Evolutionary conservation across 164 flowering plant species (phyloP).

Genomic region (grape (Vitis vinifera)): DNA sequence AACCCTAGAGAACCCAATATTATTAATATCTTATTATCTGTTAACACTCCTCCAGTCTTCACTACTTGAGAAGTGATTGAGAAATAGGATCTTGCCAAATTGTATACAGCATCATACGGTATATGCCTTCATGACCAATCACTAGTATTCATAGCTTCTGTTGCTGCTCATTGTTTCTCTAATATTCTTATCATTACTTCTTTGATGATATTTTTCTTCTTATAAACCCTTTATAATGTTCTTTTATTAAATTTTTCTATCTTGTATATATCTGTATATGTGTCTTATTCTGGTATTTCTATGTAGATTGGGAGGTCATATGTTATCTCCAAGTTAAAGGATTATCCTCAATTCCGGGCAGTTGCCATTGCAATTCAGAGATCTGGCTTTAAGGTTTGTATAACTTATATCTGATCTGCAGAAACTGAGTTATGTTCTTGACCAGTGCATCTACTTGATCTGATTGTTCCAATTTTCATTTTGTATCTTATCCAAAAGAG

Average conservation of each 20-base stretch:
- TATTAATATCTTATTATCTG: not conserved
- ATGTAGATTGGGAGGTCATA: slow-evolving; percentile 78
- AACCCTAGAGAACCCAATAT: not conserved
- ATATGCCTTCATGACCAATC: not conserved
- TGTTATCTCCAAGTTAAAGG: slow-evolving; percentile 81
- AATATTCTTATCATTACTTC: not conserved
- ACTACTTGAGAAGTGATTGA: not conserved
- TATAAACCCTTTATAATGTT: not conserved
- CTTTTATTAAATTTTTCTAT: not conserved
- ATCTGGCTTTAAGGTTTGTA: slow-evolving; percentile 90
- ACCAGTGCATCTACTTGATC: not conserved
- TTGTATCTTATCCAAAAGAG: no score
- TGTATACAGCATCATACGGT: not conserved
- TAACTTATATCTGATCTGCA: not conserved
- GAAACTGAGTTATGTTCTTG: not conserved
- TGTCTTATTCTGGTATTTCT: slow-evolving; percentile 7
- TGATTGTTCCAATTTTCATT: not conserved
- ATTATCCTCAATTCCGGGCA: slow-evolving; percentile 86
- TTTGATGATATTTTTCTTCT: not conserved
- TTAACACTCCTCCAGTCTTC: not conserved
- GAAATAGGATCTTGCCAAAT: not conserved
- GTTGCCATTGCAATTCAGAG: slow-evolving; percentile 82
- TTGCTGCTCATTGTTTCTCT: no score
- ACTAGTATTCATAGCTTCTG: no score
- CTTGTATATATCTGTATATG: not conserved